phyloP scores from a whole-genome alignment of 768 basidiomycete genomes.

The Suillus fuscotomentosus region DNA sequence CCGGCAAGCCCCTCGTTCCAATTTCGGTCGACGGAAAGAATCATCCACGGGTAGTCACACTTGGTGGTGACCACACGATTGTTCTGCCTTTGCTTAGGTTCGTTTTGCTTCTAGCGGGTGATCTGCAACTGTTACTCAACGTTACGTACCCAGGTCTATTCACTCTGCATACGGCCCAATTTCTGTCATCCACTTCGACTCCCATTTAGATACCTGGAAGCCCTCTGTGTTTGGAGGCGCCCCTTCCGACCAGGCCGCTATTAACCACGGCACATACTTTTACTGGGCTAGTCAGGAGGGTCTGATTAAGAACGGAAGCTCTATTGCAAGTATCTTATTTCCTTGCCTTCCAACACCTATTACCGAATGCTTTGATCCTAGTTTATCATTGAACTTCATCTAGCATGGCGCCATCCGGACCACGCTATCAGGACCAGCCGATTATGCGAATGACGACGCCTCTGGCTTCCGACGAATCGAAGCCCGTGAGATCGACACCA shows the following conservation, averaged over 20 bases:
- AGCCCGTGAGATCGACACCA: slow-evolving; percentile 80
- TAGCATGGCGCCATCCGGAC: slow-evolving; percentile 88
- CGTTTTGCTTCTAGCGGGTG: slow-evolving; percentile 24
- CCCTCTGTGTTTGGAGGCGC: slow-evolving; percentile 74
- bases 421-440: slow-evolving; percentile 72
- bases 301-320: slow-evolving; percentile 71
- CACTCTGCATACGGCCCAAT: slow-evolving; percentile 76
- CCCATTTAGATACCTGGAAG: slow-evolving; percentile 81
- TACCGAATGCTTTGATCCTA: slow-evolving; percentile 66
- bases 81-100: slow-evolving; percentile 53
- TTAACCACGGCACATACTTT: slow-evolving; percentile 90
- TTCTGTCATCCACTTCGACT: slow-evolving; percentile 85
- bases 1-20: slow-evolving; percentile 55
- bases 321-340: slow-evolving; percentile 72
- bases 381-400: slow-evolving; percentile 42
- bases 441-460: slow-evolving; percentile 74
- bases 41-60: slow-evolving; percentile 78
- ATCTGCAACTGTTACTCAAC: neutral
- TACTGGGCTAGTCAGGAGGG: slow-evolving; percentile 87
- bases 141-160: slow-evolving; percentile 52
- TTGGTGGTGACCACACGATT: slow-evolving; percentile 89
- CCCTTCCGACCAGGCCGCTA: slow-evolving; percentile 66
- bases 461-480: slow-evolving; percentile 83
- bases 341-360: slow-evolving; percentile 16
- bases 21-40: slow-evolving; percentile 67